A percentile compares a stretch with the other conserved stretches of the same genome.
Conservation (phyloP, 352 stramenopile genomes). For the Phytophthora multivora region DNA sequence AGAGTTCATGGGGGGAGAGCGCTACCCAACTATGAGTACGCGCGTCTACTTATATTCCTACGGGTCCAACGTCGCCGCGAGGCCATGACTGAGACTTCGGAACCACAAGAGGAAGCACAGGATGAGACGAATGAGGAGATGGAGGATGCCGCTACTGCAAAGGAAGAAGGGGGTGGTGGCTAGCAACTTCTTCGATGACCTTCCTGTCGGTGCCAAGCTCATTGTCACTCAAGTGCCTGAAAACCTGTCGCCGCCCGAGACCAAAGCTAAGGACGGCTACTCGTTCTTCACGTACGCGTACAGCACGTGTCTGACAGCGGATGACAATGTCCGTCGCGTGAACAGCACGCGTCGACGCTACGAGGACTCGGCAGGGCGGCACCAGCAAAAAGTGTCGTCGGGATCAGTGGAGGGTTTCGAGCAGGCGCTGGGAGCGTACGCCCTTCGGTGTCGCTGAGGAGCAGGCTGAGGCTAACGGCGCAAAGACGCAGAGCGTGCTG, state of each 20-base stretch:
- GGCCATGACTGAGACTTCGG: constrained; percentile 15
- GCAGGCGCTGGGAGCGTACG: constrained; percentile 51
- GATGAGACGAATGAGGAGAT: constrained; percentile 16
- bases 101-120: constrained; percentile 16
- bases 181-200: constrained; percentile 57
- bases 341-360: constrained; percentile 69
- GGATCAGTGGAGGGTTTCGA: constrained; percentile 56
- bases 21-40: constrained; percentile 24
- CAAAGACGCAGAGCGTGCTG: constrained; percentile 47
- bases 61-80: constrained; percentile 6
- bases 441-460: constrained; percentile 65
- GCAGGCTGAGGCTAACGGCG: constrained; percentile 40
- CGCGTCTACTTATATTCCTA: constrained; percentile 26
- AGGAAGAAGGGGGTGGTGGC: constrained; percentile 28
- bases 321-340: constrained; percentile 49
- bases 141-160: constrained; percentile 11
- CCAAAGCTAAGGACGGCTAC: constrained; percentile 52
- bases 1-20: constrained; percentile 41
- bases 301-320: constrained; percentile 58
- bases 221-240: constrained; percentile 51
- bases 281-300: constrained; percentile 71
- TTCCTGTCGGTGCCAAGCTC: constrained; percentile 49
- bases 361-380: constrained; percentile 58
- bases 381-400: constrained; percentile 41
- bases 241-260: constrained; percentile 31